A percentile compares a stretch with the other conserved stretches of the same genome.
Evolutionary conservation across 148 eudicot genomes (phyloP).

Genomic region (Gaultheria prostrata): DNA sequence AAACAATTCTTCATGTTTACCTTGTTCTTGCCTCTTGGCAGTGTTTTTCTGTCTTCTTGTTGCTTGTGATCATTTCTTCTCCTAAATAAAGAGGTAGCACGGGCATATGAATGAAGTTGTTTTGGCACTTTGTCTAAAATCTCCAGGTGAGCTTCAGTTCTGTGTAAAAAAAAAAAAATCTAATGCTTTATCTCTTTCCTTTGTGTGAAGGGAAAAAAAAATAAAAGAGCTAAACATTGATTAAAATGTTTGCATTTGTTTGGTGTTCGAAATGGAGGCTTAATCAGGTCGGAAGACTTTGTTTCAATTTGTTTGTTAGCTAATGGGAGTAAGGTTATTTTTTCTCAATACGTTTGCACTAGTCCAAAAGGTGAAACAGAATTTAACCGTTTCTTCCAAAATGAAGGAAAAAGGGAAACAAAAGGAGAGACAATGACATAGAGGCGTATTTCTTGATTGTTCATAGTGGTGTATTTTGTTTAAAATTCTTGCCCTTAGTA

Average conservation of each 20-base stretch:
- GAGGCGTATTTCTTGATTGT: not conserved
- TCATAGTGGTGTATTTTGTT: not conserved
- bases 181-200: not conserved
- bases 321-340: not conserved
- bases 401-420: not conserved
- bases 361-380: not conserved
- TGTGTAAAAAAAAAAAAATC: not conserved
- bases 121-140: not conserved
- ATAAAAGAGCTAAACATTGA: too few relatives aligned
- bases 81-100: not conserved
- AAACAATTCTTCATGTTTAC: not conserved
- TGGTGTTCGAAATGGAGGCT: not conserved
- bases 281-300: not conserved
- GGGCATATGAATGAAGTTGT: not conserved
- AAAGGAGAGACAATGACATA: not conserved
- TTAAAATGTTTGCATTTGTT: not conserved
- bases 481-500: not conserved
- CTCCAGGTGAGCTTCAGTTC: not conserved
- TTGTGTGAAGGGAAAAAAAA: not conserved
- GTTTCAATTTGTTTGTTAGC: not conserved
- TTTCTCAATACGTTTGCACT: not conserved
- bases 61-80: slow-evolving; percentile 2
- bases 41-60: not conserved
- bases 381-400: not conserved
- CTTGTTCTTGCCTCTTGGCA: not conserved